Base-by-base conservation (phyloP, 2,329 filamentous ascomycete species). In the Myriosclerotinia curreyana region DNA sequence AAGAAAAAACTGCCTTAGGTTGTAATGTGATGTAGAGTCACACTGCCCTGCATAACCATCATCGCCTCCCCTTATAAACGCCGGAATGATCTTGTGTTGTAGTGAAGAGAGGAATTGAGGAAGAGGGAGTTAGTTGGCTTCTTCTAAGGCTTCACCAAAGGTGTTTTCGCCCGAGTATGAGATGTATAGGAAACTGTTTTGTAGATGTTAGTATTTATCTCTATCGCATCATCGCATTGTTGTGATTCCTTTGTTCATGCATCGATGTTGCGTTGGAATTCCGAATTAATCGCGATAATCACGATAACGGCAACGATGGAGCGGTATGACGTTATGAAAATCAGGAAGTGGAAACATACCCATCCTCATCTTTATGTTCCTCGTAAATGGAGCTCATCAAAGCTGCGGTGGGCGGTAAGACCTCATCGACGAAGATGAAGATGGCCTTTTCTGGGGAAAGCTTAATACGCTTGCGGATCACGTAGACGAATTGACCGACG, bases 341-440 rank as follows among this genome's bases (percentile, higher is more conserved):
- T 52, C 40, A 59, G 42, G 36, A 48, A 80, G 63, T 80, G 53
- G 54, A 55, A 65, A 73, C 71, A 42, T 71, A 88, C 82, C 86
- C 86, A 74, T 89, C 86, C 76, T 89, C 74, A 70, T 89, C 86
- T 83, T 99, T 98, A 86, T 99, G 95, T 80, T 98, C 94, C 79
- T 99, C 95, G 78, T 99, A 99, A 81, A 99, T 98, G 79, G 91
- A 96, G 83, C 92, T 96, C 95, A 99, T 99, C 62, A 99, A 86
- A 66, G 95, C 95, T 66, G 95, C 95, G 11, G 95, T 98, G 3
- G 95, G 95, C 60, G 95, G 95, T 64, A 99, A 85, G 60, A 97
- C 94, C 81, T 98, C 95, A 77, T 98, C 94, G 75, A 99, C 95
- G 81, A 98, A 99, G 85, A 99, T 98, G 85, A 99, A 99, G 82